Conservation (phyloP, 352 stramenopile genomes). For the Globisporangium rhizosaccharum region DNA sequence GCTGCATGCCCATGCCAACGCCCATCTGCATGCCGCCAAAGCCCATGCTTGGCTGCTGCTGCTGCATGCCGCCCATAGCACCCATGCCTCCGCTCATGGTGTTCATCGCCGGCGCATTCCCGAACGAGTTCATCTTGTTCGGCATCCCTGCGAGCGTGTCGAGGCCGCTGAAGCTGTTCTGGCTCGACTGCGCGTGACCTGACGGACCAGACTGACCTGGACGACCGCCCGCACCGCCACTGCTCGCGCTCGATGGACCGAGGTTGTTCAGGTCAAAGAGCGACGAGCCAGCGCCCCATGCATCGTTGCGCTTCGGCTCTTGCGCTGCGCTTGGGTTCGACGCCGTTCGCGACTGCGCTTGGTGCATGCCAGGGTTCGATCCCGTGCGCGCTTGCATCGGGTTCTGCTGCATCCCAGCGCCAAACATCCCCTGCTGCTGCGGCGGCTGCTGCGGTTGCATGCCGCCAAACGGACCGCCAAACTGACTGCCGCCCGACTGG, state of each 20-base stretch:
- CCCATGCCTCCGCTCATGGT: constrained; percentile 37
- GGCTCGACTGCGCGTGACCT: constrained; percentile 32
- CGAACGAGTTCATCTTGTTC: constrained; percentile 49
- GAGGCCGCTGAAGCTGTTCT: constrained; percentile 79
- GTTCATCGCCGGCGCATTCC: constrained; percentile 42
- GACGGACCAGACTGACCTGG: constrained; percentile 18
- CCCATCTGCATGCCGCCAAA: constrained; percentile 26
- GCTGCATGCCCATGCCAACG: constrained; percentile 19
- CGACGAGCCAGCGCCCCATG: constrained; percentile 73
- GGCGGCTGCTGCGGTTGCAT: constrained; percentile 32
- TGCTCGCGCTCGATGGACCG: constrained; percentile 19
- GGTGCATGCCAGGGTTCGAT: constrained; percentile 34
- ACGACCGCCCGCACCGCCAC: constrained; percentile 16
- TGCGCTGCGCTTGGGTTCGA: constrained; percentile 19
- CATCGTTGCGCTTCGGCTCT: constrained; percentile 63
- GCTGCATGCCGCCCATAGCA: constrained; percentile 39
- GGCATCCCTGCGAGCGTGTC: constrained; percentile 79
- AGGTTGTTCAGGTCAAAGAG: constrained; percentile 81
- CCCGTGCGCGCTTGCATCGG: constrained; percentile 28
- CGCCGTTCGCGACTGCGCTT: constrained; percentile 18
- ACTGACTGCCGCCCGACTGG: constrained; percentile 31
- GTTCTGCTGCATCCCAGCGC: constrained; percentile 20
- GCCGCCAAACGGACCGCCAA: constrained; percentile 35
- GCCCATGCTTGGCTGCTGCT: constrained; percentile 14
- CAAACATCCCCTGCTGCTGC: constrained; percentile 27